Base-by-base conservation (phyloP, 192 early-diverging fungal species). In the Glomus cerebriforme region DNA sequence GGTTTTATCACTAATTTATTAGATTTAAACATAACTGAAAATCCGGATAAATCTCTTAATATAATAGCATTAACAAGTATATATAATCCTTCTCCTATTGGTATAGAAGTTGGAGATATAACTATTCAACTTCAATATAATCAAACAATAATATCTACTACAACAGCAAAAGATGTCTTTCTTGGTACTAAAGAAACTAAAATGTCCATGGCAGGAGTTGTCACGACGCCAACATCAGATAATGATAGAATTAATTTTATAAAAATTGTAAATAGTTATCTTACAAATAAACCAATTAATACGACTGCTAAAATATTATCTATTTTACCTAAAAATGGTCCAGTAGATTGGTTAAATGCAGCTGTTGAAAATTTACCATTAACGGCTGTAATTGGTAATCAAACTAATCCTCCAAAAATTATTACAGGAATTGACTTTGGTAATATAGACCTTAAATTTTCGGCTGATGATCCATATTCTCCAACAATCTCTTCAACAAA, bases 51-150 rank as follows among this genome's bases (percentile, higher is more conserved):
- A 29, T 1, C 31, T 10, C 0, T 12, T n/a, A 0, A 9, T 1
- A 0, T n/a, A 10, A 9, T 39, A n/a, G 2, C 2, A 6, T 0
- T 37, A 39, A 79, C 81, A n/a, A 77, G 63, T 13, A 66, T 91
- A 26, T 64, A 75, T 35, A 89, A 86, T 78, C 86, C 89, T 29
- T 88, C 87, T 24, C 83, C 85, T 72, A 80, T 91, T 70, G 82
- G 84, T 62, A 83, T 91, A 22, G 80, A 90, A 69, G 83, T 90
- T 64, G 90, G 90, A 47, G 81, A 80, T 27, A 79, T 85, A 31
- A 59, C 27, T 0, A 35, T 82, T 24, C 66, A 62, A 12, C 78
- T 84, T 77, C 26, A 29, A 24, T 85, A 83, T 45, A 29, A 80
- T 70, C 72, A 75, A 39, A 68, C 81, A 2, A 35, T 69, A 22